Base-by-base conservation (phyloP, 1,139 yeast species). In the Geotrichum australiense region DNA sequence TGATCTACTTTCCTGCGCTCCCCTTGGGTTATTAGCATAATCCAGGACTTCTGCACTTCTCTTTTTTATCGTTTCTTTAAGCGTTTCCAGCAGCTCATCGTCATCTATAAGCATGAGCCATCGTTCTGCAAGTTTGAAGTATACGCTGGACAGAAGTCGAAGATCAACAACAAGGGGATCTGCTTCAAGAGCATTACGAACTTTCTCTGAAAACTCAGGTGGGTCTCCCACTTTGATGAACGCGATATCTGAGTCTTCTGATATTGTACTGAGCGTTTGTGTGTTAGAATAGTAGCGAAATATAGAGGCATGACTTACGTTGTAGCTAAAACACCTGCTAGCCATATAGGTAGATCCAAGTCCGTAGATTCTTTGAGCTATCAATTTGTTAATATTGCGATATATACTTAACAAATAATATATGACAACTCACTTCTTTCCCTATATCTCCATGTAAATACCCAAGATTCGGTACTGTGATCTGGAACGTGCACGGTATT, bases 271-370 rank as follows among this genome's bases (percentile, higher is more conserved):
- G 28, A 53, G 55, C 6, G 53, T 59, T 4, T 25, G 24, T 23
- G 6, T 11, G 35, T 28, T 47, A 3, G 53, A 48, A 14, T 43
- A 34, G 29, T 45, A 59, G 57, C 52, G 45, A 4, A 47, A 29
- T 59, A 65, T 12, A 67, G 12, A 18, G 8, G 6, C 15, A 68
- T 32, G 74, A 70, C 29, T 71, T 68, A 51, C 52, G 52, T 47
- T 19, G 52, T 41, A 1, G 94, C 95, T 32, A 91, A 64, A 3
- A 83, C 73, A 50, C 78, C 80, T 0, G 96, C 94, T 36, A 91
- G 64, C 98, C 98, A 91, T 25, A 87, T 61, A 1, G 98, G 97
- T 31, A 91, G 68, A 47, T 84, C 93, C 4, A 86, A 58, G 54
- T 78, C 79, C 2, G 94, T 71, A 33, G 78, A 80, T 53, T 76